phyloP scores from a whole-genome alignment of 2,329 filamentous ascomycete species.

The Scytalidium sp. region DNA sequence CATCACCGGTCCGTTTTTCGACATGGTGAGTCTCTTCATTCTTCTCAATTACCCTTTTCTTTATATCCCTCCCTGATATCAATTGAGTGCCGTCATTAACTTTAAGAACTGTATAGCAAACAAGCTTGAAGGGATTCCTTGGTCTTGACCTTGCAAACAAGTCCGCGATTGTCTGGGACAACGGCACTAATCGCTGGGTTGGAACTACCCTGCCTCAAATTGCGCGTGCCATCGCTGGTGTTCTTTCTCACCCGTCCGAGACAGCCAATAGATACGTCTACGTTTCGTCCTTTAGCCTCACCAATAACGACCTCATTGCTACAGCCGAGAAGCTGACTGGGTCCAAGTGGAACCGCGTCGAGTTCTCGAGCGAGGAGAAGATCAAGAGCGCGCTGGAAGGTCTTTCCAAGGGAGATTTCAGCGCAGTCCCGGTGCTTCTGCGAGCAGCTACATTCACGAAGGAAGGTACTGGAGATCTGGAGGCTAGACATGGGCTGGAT shows the following conservation, averaged over 20 bases:
- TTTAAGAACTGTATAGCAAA: slow-evolving; percentile 13
- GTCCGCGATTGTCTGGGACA: slow-evolving; percentile 28
- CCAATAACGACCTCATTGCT: slow-evolving; percentile 30
- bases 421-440: slow-evolving; percentile 10
- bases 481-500: slow-evolving; percentile 22
- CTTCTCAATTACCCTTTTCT: slow-evolving; percentile 16
- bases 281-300: slow-evolving; percentile 28
- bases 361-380: slow-evolving; percentile 17
- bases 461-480: slow-evolving; percentile 24
- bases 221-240: slow-evolving; percentile 27
- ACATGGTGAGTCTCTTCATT: slow-evolving; percentile 12
- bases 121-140: slow-evolving; percentile 23
- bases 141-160: slow-evolving; percentile 29
- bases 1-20: slow-evolving; percentile 20
- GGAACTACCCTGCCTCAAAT: slow-evolving; percentile 28
- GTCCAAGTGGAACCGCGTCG: slow-evolving; percentile 24
- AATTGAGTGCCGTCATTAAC: slow-evolving; percentile 18
- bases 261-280: slow-evolving; percentile 29
- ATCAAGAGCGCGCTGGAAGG: slow-evolving; percentile 10
- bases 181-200: slow-evolving; percentile 26
- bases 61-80: slow-evolving; percentile 13
- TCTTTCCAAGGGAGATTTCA: slow-evolving; percentile 18
- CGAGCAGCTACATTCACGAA: slow-evolving; percentile 28
- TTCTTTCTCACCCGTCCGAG: slow-evolving; percentile 31
- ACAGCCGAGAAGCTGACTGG: slow-evolving; percentile 26